phyloP scores from a whole-genome alignment of 2,329 filamentous ascomycete species.

The Colletotrichum horii region DNA sequence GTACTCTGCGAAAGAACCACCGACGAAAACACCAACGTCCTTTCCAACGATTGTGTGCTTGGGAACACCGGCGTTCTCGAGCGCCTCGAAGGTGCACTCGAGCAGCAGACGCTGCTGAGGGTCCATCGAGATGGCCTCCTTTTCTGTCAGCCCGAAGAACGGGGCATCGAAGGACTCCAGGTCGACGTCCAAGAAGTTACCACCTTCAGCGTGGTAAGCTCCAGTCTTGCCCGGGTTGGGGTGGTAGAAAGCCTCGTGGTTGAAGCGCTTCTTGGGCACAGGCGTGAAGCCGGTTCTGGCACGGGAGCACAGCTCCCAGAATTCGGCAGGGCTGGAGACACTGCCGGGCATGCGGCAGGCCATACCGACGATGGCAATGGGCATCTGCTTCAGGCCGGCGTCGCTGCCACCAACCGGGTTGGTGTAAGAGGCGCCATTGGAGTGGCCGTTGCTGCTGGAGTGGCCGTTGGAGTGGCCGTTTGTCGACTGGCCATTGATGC shows the following conservation, averaged over 20 bases:
- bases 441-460: conserved; percentile 20
- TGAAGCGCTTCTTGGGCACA: conserved; percentile 53
- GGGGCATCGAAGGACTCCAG: conserved; percentile 54
- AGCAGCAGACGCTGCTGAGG: conserved; percentile 59
- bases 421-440: conserved; percentile 6
- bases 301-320: conserved; percentile 49
- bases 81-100: conserved; percentile 59
- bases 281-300: conserved; percentile 45
- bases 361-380: conserved; percentile 54
- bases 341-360: conserved; percentile 51
- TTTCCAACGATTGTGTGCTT: conserved; percentile 51
- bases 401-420: conserved; percentile 18
- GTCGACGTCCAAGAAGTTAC: conserved; percentile 51
- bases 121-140: conserved; percentile 58
- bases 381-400: conserved; percentile 33
- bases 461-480: conserved; percentile 24
- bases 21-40: conserved; percentile 56
- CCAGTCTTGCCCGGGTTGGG: conserved; percentile 48
- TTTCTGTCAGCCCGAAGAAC: conserved; percentile 57
- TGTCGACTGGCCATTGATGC: conserved; percentile 11
- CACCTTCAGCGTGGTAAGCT: conserved; percentile 28
- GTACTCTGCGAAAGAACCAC: conserved; percentile 53
- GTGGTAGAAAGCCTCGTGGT: conserved; percentile 45
- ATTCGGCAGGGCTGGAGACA: conserved; percentile 44
- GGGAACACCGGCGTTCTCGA: conserved; percentile 57